Conservation (phyloP, 768 basidiomycete species). For the Panaeolus papilionaceus region DNA sequence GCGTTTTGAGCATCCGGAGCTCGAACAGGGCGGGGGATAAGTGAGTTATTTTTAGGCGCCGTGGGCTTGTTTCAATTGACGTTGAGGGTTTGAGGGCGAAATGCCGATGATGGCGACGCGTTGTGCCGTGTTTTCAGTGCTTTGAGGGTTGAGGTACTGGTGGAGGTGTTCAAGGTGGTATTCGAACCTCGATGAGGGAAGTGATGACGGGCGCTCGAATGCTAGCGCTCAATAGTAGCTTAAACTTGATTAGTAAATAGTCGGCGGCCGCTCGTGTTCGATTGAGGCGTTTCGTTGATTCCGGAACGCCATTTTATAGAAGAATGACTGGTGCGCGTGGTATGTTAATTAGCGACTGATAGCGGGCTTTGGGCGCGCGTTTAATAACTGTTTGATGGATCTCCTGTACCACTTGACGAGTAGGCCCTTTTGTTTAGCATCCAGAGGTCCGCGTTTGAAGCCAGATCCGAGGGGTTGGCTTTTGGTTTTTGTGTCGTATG, state of each 20-base stretch:
- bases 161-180: background rate
- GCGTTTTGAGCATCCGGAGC: background rate
- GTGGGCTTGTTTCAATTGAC: background rate
- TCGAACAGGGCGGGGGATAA: background rate
- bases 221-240: background rate
- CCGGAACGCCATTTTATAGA: too few relatives aligned
- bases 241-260: too few relatives aligned
- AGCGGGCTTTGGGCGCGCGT: background rate
- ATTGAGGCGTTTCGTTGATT: too few relatives aligned
- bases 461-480: background rate
- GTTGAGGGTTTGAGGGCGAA: background rate
- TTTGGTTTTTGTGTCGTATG: background rate
- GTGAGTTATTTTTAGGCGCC: slow-evolving; percentile 1
- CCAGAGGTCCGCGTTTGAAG: background rate
- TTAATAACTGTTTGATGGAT: slow-evolving; percentile 6
- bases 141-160: too few relatives aligned
- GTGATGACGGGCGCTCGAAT: background rate
- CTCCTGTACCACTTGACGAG: background rate
- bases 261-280: too few relatives aligned
- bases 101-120: background rate
- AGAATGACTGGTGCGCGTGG: background rate
- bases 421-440: background rate
- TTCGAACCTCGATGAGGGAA: background rate
- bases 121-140: background rate
- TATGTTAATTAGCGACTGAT: background rate